A percentile compares a stretch with the other conserved stretches of the same genome.
These are phyloP conservation scores for Lasiodiplodia citricola DNA, from an alignment of 2,329 filamentous ascomycete genomes.

Conservation along the genomic window DNA sequence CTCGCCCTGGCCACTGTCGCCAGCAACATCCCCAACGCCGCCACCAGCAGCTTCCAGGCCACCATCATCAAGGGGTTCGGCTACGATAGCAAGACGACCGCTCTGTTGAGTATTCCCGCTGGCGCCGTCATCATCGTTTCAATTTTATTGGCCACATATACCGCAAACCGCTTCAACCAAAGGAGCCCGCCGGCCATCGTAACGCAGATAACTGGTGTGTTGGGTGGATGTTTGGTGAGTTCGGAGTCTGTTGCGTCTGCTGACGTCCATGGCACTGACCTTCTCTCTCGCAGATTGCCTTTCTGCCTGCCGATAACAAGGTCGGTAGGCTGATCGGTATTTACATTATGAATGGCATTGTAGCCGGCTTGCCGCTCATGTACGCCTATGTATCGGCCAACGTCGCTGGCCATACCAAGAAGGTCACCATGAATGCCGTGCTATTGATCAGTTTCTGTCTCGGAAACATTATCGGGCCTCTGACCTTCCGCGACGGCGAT, in stretches of 20 bases:
- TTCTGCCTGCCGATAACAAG: constrained; percentile 29
- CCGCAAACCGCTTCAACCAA: constrained; percentile 35
- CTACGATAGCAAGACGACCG: constrained; percentile 36
- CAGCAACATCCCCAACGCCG: constrained; percentile 36
- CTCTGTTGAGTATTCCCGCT: constrained; percentile 36
- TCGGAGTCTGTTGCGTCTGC: not conserved
- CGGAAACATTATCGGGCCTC: constrained; percentile 49
- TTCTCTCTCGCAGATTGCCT: constrained; percentile 28
- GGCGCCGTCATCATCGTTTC: constrained; percentile 36
- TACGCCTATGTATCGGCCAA: constrained; percentile 33
- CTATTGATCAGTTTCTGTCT: constrained; percentile 48
- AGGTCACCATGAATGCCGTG: constrained; percentile 43
- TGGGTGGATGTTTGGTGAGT: constrained; percentile 23
- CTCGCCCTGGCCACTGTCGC: constrained; percentile 1
- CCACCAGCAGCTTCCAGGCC: constrained; percentile 37
- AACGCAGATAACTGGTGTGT: constrained; percentile 25
- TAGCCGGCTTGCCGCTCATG: constrained; percentile 30
- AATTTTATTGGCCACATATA: constrained; percentile 34
- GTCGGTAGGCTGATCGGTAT: constrained; percentile 31
- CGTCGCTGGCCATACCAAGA: constrained; percentile 45
- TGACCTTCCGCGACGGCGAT: constrained; percentile 37
- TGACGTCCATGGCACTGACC: constrained; percentile 26
- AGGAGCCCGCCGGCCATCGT: constrained; percentile 33
- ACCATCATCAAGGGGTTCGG: constrained; percentile 40
- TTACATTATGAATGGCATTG: constrained; percentile 33